Conservation (phyloP, 805 yeast genomes). For the Myxozyma neotropica region DNA sequence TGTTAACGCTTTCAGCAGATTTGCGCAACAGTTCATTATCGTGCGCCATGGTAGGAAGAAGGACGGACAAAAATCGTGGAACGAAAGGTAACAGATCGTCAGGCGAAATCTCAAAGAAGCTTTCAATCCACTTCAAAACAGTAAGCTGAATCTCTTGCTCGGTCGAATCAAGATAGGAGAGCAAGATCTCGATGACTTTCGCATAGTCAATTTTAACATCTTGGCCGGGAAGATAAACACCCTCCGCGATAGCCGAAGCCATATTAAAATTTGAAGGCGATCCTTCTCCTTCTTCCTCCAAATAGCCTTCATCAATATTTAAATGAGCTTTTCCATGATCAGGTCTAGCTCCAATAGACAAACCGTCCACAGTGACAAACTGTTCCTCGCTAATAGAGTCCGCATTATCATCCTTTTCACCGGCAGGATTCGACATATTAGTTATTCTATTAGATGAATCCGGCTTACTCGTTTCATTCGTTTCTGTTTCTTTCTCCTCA, state of each 20-base stretch:
- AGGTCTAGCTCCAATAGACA: neutral
- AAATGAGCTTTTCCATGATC: neutral
- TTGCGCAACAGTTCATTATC: constrained; percentile 53
- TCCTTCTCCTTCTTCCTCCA: constrained; percentile 11
- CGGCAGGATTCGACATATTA: constrained; percentile 22
- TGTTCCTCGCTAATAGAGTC: constrained; percentile 16
- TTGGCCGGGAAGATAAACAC: constrained; percentile 70
- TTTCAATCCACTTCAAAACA: constrained; percentile 79
- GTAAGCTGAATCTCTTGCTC: constrained; percentile 77
- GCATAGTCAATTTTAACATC: constrained; percentile 81
- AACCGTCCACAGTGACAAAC: constrained; percentile 10
- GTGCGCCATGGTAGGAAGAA: constrained; percentile 64
- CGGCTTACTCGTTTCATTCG: constrained; percentile 7
- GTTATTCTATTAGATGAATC: constrained; percentile 31
- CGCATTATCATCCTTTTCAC: constrained; percentile 39
- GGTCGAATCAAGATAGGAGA: constrained; percentile 75
- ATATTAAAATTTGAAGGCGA: neutral
- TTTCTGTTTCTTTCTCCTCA: neutral
- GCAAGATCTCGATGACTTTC: constrained; percentile 74
- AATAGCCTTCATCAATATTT: neutral
- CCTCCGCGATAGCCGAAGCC: constrained; percentile 48
- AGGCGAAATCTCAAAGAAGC: constrained; percentile 72
- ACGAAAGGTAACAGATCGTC: constrained; percentile 70
- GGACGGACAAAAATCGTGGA: constrained; percentile 71
- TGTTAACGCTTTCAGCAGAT: constrained; percentile 60